Conservation (phyloP, 2,329 filamentous ascomycete species). For the Lachnellula occidentalis region DNA sequence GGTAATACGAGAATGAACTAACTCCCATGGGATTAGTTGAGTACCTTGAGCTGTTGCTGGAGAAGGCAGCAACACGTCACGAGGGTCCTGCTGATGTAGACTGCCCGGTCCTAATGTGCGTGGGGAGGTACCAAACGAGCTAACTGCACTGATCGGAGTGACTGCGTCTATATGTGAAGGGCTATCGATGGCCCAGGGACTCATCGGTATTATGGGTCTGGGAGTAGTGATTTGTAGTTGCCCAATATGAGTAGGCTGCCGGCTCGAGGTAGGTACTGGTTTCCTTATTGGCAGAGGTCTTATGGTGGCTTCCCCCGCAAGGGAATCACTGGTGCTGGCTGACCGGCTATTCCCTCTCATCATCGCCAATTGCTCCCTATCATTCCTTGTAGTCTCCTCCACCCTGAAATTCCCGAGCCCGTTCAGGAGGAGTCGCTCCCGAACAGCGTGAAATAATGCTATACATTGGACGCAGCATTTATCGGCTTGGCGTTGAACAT, state of each 20-base stretch:
- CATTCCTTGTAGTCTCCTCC: conserved; percentile 5
- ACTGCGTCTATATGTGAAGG: conserved; percentile 15
- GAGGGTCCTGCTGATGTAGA: conserved; percentile 4
- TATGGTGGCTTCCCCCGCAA: background rate
- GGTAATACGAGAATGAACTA: conserved; percentile 18
- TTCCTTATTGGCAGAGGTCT: conserved; percentile 5
- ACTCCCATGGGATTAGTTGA: conserved; percentile 22
- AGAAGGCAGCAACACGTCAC: conserved; percentile 18
- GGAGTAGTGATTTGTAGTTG: conserved; percentile 1
- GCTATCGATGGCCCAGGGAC: conserved; percentile 19
- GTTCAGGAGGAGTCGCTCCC: conserved; percentile 13
- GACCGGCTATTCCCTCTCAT: conserved; percentile 2
- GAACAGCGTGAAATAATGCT: conserved; percentile 21
- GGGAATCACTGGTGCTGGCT: background rate
- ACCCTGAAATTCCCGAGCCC: conserved; percentile 32
- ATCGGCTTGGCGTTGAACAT: conserved; percentile 20
- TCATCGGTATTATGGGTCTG: conserved; percentile 18
- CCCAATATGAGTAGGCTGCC: conserved; percentile 2
- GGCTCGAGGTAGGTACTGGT: conserved; percentile 7
- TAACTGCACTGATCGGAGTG: conserved; percentile 1
- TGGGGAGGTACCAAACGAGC: conserved; percentile 1
- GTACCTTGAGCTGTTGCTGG: background rate
- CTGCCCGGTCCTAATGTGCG: background rate
- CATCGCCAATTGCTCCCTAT: conserved; percentile 10
- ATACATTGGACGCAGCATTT: conserved; percentile 23